These are phyloP conservation scores for Fomitopsis pulvina DNA, from an alignment of 768 basidiomycete genomes.

Conservation along the genomic window DNA sequence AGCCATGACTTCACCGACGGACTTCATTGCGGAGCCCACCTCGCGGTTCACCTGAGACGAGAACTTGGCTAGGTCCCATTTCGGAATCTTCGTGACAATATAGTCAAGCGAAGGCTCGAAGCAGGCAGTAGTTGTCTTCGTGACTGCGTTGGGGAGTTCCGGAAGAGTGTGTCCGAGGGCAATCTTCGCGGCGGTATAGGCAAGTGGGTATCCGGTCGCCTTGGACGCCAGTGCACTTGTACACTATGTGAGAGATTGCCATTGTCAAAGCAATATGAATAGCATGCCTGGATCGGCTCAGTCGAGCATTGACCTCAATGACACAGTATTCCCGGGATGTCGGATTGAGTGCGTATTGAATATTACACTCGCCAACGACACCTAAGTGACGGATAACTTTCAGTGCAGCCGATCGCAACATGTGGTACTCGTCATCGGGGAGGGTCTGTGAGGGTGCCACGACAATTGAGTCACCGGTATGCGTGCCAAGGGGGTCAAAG, in stretches of 20 bases:
- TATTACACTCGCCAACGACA: conserved; percentile 93
- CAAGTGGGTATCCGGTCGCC: conserved; percentile 97
- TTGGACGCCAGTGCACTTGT: conserved; percentile 91
- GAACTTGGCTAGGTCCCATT: conserved; percentile 99
- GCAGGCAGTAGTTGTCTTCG: conserved; percentile 98
- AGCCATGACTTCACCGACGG: conserved; percentile 99
- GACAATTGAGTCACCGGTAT: conserved; percentile 99
- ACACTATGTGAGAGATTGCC: conserved; percentile 4
- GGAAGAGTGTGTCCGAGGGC: conserved; percentile 96
- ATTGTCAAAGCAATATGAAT: conserved; percentile 1
- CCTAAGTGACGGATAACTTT: conserved; percentile 84
- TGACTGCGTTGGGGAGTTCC: conserved; percentile 97
- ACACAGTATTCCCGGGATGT: conserved; percentile 91
- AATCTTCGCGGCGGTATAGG: conserved; percentile 98
- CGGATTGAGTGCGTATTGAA: conserved; percentile 97
- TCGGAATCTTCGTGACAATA: conserved; percentile 99
- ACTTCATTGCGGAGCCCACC: conserved; percentile 73
- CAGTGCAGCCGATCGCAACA: conserved; percentile 96
- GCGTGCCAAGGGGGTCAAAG: conserved; percentile 97
- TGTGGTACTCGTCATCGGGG: conserved; percentile 97
- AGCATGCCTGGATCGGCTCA: conserved; percentile 74
- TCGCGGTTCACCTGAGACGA: conserved; percentile 85
- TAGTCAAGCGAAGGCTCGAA: conserved; percentile 99
- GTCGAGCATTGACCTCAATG: conserved; percentile 96
- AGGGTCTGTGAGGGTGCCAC: conserved; percentile 98